A percentile compares a stretch with the other conserved stretches of the same genome.
These are phyloP conservation scores for Allium sativum DNA, from an alignment of 106 monocot species.

Conservation along the genomic window DNA sequence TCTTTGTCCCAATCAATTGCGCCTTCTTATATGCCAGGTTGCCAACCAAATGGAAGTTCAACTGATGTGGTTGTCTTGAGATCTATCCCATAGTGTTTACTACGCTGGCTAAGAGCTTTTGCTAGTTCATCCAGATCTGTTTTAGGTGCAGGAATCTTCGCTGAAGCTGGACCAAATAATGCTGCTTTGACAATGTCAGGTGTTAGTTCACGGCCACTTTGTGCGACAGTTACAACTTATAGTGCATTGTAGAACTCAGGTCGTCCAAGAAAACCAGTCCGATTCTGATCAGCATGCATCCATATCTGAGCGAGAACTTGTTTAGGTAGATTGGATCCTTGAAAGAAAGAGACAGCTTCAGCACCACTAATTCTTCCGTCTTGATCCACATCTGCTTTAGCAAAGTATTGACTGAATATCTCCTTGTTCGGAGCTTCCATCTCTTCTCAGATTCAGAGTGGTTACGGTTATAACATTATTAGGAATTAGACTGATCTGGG, in stretches of 20 bases:
- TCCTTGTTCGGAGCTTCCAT: conserved; percentile 42
- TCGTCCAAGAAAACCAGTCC: conserved; percentile 60
- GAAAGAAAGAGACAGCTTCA: conserved; percentile 87
- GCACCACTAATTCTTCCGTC: conserved; percentile 85
- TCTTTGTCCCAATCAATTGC: conserved; percentile 89
- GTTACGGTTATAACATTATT: not conserved
- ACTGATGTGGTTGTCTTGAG: conserved; percentile 52
- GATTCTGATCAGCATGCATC: conserved; percentile 70
- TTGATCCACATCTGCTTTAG: conserved; percentile 71
- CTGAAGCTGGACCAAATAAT: conserved; percentile 78
- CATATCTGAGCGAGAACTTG: conserved; percentile 81
- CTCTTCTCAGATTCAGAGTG: conserved; percentile 1
- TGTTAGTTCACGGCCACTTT: conserved; percentile 59
- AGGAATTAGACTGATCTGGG: not conserved
- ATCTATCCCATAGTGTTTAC: conserved; percentile 53
- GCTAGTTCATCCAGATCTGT: conserved; percentile 75
- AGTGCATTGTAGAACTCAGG: conserved; percentile 79
- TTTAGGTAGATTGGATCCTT: conserved; percentile 81
- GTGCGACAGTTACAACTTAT: conserved; percentile 80
- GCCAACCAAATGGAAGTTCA: conserved; percentile 91
- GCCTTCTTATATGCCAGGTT: conserved; percentile 72
- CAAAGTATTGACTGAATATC: conserved; percentile 73
- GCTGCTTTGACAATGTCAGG: conserved; percentile 82
- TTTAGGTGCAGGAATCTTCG: conserved; percentile 80
- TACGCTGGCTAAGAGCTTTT: conserved; percentile 56